These are phyloP conservation scores for Capsicum chinense DNA, from an alignment of 257 asterid species.

Conservation along the genomic window DNA sequence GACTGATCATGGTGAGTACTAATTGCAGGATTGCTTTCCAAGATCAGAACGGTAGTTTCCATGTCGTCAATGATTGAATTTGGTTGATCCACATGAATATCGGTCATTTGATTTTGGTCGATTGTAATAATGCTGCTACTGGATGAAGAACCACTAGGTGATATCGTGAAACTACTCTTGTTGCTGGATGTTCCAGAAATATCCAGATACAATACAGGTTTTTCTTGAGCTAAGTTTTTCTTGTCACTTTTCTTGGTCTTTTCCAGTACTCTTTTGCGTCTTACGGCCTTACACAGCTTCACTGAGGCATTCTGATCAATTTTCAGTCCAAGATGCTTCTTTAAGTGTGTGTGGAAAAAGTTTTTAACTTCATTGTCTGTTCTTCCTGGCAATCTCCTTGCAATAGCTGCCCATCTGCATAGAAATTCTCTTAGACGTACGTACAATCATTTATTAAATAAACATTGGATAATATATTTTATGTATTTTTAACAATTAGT, in stretches of 20 bases:
- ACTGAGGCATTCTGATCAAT: background rate
- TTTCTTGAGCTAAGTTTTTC: background rate
- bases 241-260: background rate
- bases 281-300: background rate
- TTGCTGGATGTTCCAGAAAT: background rate
- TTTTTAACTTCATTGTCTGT: slow-evolving; percentile 30
- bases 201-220: background rate
- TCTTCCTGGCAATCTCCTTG: slow-evolving; percentile 16
- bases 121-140: slow-evolving; percentile 3
- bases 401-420: slow-evolving; percentile 28
- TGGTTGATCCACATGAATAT: background rate
- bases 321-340: background rate
- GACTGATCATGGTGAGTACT: background rate
- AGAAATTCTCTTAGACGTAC: no score
- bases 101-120: background rate
- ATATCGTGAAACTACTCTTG: background rate
- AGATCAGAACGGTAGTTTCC: background rate
- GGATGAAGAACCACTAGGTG: background rate
- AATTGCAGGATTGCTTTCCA: slow-evolving; percentile 20
- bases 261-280: background rate
- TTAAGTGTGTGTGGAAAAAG: slow-evolving; percentile 26
- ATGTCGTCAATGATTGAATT: background rate
- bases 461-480: no score
- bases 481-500: no score
- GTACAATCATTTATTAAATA: no score